Evolutionary conservation across 2,329 filamentous ascomycete genomes (phyloP).

Genomic region (Zymoseptoria crescenta): DNA sequence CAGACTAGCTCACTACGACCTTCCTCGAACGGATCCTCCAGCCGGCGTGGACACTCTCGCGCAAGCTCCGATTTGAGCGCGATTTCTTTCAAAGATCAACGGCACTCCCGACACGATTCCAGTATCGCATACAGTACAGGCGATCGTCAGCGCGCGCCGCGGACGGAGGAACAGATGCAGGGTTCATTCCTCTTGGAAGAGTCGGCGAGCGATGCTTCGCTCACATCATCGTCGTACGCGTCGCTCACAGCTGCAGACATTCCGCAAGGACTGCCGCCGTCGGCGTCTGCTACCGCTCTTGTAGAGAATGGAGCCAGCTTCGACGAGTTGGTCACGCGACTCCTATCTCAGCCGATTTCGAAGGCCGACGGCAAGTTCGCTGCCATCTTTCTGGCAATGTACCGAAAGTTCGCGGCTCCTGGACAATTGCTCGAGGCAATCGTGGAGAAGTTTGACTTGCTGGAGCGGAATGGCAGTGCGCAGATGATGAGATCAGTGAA

Average conservation of each 20-base stretch:
- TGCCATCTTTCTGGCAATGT: slow-evolving; percentile 82
- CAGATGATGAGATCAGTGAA: slow-evolving; percentile 70
- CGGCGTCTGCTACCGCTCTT: slow-evolving; percentile 21
- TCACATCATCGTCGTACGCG: slow-evolving; percentile 53
- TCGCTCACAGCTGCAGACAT: slow-evolving; percentile 59
- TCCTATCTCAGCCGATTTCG: slow-evolving; percentile 72
- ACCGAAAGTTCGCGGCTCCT: slow-evolving; percentile 86
- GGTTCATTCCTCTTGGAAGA: slow-evolving; percentile 60
- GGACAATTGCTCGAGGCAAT: slow-evolving; percentile 70
- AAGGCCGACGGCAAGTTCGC: slow-evolving; percentile 84
- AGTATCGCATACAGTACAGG: slow-evolving; percentile 22
- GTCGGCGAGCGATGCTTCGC: slow-evolving; percentile 50
- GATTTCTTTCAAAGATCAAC: slow-evolving; percentile 19
- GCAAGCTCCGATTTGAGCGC: slow-evolving; percentile 41
- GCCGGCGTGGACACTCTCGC: slow-evolving; percentile 37
- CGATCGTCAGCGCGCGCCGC: slow-evolving; percentile 27
- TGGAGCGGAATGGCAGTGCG: slow-evolving; percentile 58
- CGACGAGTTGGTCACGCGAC: slow-evolving; percentile 63
- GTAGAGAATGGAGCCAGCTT: slow-evolving; percentile 51
- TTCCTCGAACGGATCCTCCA: slow-evolving; percentile 27
- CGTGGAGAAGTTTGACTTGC: slow-evolving; percentile 63
- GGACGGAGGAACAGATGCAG: slow-evolving; percentile 40
- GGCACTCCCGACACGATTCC: slow-evolving; percentile 28
- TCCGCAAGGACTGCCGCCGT: slow-evolving; percentile 11
- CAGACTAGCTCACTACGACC: slow-evolving; percentile 38